phyloP scores from a whole-genome alignment of 495 filamentous ascomycete species.

The Aspergillus ellipticus region DNA sequence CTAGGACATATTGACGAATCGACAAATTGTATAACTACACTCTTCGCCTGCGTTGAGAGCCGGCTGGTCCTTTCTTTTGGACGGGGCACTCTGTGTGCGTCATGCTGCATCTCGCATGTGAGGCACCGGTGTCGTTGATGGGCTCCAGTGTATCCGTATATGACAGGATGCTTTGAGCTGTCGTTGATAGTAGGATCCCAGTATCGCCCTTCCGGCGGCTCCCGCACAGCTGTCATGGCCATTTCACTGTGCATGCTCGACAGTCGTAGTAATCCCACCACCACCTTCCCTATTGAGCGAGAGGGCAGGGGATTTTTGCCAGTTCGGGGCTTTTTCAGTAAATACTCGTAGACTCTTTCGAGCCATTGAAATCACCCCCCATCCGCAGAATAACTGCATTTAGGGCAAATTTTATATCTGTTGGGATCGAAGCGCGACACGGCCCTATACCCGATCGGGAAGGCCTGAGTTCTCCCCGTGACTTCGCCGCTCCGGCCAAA shows the following conservation, averaged over 20 bases:
- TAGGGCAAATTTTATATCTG: no score
- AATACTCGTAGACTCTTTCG: no score
- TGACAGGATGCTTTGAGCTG: background rate
- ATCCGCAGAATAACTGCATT: no score
- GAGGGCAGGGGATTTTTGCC: no score
- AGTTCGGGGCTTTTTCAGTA: no score
- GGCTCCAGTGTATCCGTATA: background rate
- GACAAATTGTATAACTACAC: slow-evolving; percentile 42
- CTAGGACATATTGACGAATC: slow-evolving; percentile 40
- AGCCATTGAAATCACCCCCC: no score
- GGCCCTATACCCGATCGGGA: slow-evolving; percentile 35
- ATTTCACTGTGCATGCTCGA: no score
- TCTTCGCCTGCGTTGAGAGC: background rate
- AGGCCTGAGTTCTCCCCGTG: slow-evolving; percentile 11
- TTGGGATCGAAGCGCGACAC: background rate
- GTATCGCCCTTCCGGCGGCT: no score
- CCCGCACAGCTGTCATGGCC: no score
- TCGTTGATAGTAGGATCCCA: no score
- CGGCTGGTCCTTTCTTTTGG: background rate
- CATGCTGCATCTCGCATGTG: background rate
- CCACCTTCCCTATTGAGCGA: no score
- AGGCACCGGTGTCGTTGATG: background rate
- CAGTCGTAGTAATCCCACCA: no score
- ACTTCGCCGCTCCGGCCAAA: background rate
- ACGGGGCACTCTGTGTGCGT: background rate